Base-by-base conservation (phyloP, 2,329 filamentous ascomycete genomes). In the Pezicula radicicola region DNA sequence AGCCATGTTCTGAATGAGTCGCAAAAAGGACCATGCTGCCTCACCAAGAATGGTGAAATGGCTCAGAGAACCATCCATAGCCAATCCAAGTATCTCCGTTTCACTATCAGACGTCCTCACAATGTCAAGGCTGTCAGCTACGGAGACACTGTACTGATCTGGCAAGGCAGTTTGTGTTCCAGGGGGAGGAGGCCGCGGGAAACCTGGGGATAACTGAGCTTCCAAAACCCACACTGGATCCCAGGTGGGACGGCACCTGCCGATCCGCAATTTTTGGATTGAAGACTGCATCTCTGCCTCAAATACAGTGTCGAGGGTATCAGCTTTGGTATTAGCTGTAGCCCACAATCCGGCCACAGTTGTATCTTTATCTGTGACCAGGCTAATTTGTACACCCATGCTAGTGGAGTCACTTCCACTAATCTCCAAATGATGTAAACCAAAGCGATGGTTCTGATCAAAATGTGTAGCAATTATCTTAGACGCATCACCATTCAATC, bases 1-100 rank as follows among this genome's bases (percentile, higher is more conserved):
- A 27, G 81, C 83, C 45, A 95, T 66, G 53, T 87, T 86, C 63
- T 95, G 86, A 1, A 97, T 65, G 56, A 93, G 83, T 52, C 79
- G 78, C 5, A 97, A 75, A 4, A 96, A 74, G 6, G 78, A 76
- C 81, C 87, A 88, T 7, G 85, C 78, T 2, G 79, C 69, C 16
- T 78, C 62, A 9, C 77, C 72, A 1, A 97, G 70, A 13, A 92
- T 70, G 1, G 80, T 80, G 60, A 97, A 87, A 51, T 87, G 81
- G 55, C 82, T 81, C 21, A 92, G 62, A 0, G 85, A 83, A 1
- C 89, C 89, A 61, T 89, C 83, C 33, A 91, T 76, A 6, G 80
- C 81, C 6, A 86, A 74, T 1, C 88, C 89, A 33, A 92, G 66
- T 51, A 84, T 71, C 54, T 84, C 80, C 4, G 50, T 33, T 10